Conservation (phyloP, 2,329 filamentous ascomycete genomes). For the Monosporascus sp. region DNA sequence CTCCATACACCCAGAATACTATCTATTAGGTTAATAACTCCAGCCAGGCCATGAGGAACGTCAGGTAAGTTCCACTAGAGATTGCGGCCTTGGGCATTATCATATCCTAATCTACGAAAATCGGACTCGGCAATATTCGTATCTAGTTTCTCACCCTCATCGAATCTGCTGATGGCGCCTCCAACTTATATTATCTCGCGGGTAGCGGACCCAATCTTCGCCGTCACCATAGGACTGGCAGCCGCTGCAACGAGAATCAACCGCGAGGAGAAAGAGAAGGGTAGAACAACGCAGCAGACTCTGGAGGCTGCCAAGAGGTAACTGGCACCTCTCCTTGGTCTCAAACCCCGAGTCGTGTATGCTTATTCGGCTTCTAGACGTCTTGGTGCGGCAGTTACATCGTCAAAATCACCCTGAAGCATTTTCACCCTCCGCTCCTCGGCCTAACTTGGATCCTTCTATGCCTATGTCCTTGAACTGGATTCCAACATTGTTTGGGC, state of each 20-base stretch:
- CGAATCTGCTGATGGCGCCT: slow-evolving; percentile 37
- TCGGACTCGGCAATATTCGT: too few relatives aligned
- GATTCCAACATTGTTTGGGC: neutral
- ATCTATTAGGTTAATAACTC: too few relatives aligned
- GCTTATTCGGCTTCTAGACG: slow-evolving; percentile 1
- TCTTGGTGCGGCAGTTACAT: neutral
- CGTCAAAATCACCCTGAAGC: neutral
- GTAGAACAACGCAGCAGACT: slow-evolving; percentile 45
- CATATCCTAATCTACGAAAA: too few relatives aligned
- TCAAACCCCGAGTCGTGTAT: neutral
- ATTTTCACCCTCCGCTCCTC: neutral
- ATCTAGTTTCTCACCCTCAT: too few relatives aligned
- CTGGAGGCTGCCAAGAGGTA: slow-evolving; percentile 43
- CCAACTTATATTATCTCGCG: slow-evolving; percentile 57
- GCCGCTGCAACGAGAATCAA: slow-evolving; percentile 54
- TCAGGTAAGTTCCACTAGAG: too few relatives aligned
- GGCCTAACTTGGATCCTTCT: too few relatives aligned
- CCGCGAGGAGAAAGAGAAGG: slow-evolving; percentile 55
- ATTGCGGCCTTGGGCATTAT: too few relatives aligned
- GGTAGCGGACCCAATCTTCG: slow-evolving; percentile 54
- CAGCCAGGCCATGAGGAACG: too few relatives aligned
- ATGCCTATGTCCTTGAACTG: neutral
- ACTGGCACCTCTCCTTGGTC: slow-evolving; percentile 1
- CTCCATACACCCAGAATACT: too few relatives aligned
- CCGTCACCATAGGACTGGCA: slow-evolving; percentile 49